Base-by-base conservation (phyloP, 148 eudicot species). In the Fallopia convolvulus region DNA sequence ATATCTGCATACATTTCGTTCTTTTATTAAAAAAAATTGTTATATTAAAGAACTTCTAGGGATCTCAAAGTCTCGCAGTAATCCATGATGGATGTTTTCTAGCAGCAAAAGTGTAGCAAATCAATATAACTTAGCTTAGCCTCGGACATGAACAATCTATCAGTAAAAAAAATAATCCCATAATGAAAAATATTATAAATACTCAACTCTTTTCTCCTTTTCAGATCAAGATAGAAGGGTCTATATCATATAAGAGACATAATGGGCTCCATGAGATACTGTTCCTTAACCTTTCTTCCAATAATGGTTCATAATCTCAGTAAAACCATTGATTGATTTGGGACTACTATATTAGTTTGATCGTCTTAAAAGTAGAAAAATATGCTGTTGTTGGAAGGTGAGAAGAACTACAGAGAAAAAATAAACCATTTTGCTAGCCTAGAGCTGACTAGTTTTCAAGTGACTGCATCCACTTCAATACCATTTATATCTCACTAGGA, bases 1-100 rank as follows among this genome's bases (percentile, higher is more conserved):
- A 79, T 93, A 96, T 87, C 97, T 95, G 84, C 78, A 79, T n/a
- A 68, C n/a, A 68, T 68, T 68, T 5, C 36, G 44, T 68, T 68
- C 4, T 0, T 17, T 17, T 1, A 56, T 4, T 8, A 33, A 33
- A 65, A 23, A 30, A 8, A 8, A 33, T 3, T 32, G 8, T 33
- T 39, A 65, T 10, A 12, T 32, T 18, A 30, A 4, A 4, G 8
- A 6, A 32, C 42, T 32, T 65, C 39, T 36, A 65, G 13, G 33
- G 68, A 60, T 13, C 7, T 60, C 63, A 56, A 18, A 21, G 63
- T 20, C 33, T 60, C 23, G 14, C 14, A 60, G 32, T 60, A 30
- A 26, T 60, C 68, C 36, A 26, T 3, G 36, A 21, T 60, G 68
- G 8, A 23, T 60, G 68, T 60, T 21, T 1, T 26, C 68, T 60